Evolutionary conservation across 1,284 basidiomycete species (phyloP).

Genomic region (Bjerkandera adusta): DNA sequence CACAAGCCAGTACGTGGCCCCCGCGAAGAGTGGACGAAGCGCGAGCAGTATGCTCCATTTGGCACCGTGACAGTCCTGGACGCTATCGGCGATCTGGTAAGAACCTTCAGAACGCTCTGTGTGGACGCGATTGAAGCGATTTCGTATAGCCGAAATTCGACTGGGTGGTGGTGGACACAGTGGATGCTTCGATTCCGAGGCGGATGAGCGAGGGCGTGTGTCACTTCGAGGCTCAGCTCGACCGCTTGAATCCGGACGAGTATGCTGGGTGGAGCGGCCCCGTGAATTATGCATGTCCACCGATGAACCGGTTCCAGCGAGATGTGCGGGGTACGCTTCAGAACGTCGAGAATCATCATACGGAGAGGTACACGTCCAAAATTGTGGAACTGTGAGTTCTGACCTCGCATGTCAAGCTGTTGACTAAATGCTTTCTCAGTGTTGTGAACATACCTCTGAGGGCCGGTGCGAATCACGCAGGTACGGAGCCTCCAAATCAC

Average conservation of each 20-base stretch:
- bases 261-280: conserved; percentile 47
- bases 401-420: background rate
- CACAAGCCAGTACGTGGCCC: conserved; percentile 15
- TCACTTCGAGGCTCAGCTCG: conserved; percentile 42
- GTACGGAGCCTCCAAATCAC: conserved; percentile 32
- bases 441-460: conserved; percentile 48
- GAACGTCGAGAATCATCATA: conserved; percentile 48
- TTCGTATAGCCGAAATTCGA: conserved; percentile 53
- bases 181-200: background rate
- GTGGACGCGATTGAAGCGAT: conserved; percentile 2
- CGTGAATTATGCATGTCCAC: conserved; percentile 39
- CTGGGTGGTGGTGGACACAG: conserved; percentile 39
- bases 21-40: conserved; percentile 10
- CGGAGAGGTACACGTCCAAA: conserved; percentile 34
- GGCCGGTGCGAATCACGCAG: conserved; percentile 43
- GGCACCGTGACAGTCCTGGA: conserved; percentile 54
- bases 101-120: conserved; percentile 24
- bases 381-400: conserved; percentile 51
- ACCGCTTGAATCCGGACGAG: background rate
- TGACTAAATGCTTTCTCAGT: conserved; percentile 30
- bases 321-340: conserved; percentile 41
- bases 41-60: conserved; percentile 52
- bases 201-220: conserved; percentile 41
- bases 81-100: conserved; percentile 65
- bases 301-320: conserved; percentile 57